These are phyloP conservation scores for Nicotiana tomentosiformis DNA, from an alignment of 257 asterid species.

Conservation along the genomic window DNA sequence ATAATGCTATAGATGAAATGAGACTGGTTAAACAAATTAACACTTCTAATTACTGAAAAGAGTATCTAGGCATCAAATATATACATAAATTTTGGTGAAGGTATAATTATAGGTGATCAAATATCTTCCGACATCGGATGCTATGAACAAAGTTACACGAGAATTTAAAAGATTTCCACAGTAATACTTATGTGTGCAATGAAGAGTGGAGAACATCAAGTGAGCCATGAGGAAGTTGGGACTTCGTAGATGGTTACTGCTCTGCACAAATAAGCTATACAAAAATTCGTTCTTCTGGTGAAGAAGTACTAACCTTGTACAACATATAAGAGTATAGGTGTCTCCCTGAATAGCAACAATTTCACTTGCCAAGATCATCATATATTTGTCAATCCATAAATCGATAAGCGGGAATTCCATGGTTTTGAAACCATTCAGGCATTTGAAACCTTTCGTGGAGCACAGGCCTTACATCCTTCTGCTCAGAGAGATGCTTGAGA, in stretches of 20 bases:
- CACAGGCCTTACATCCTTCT: slow-evolving; percentile 71
- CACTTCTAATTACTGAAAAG: neutral
- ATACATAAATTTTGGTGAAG: slow-evolving; percentile 27
- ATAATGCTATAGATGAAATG: neutral
- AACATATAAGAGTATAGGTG: slow-evolving; percentile 1
- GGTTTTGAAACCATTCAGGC: slow-evolving; percentile 91
- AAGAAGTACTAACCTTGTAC: slow-evolving; percentile 10
- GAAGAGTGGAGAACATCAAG: neutral
- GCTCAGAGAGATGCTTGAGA: slow-evolving; percentile 78
- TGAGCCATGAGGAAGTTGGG: neutral
- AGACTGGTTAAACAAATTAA: neutral
- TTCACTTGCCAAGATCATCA: slow-evolving; percentile 6
- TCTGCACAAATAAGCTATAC: slow-evolving; percentile 20
- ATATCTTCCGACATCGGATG: slow-evolving; percentile 18
- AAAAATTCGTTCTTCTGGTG: slow-evolving; percentile 14
- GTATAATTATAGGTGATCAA: slow-evolving; percentile 11
- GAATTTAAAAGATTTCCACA: slow-evolving; percentile 30
- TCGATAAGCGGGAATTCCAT: slow-evolving; percentile 67
- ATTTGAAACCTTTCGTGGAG: slow-evolving; percentile 79
- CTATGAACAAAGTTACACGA: slow-evolving; percentile 36
- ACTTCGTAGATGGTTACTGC: slow-evolving; percentile 2
- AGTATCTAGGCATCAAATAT: slow-evolving; percentile 1
- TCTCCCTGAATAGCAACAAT: slow-evolving; percentile 3
- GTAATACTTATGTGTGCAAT: neutral
- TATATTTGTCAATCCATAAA: slow-evolving; percentile 40